Percentiles rank a stretch among this genome's conserved stretches.
Conservation (phyloP, 2,329 filamentous ascomycete genomes). For the Immersiporthe knoxdaviesiana region DNA sequence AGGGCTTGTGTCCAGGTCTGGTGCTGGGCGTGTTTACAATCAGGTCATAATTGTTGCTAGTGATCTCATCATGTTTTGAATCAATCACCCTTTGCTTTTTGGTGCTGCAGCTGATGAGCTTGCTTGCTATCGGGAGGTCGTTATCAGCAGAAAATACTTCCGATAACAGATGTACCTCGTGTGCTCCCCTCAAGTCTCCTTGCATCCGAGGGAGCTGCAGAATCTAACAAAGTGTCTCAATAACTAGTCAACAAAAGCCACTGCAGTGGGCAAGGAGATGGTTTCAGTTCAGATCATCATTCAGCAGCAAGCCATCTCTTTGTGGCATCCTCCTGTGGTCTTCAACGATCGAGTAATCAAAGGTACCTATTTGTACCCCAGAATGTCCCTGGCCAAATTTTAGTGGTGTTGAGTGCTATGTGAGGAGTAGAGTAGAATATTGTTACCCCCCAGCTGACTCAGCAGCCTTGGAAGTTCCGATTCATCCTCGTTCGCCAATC, state of each 20-base stretch:
- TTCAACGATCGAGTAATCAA: too few species aligned
- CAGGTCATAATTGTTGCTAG: not conserved
- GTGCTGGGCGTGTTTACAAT: not conserved
- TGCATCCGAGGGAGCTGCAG: not conserved
- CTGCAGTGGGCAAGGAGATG: not conserved
- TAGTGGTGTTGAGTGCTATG: not conserved
- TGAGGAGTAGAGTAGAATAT: not conserved
- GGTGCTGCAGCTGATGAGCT: not conserved
- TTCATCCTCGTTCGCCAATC: constrained; percentile 14
- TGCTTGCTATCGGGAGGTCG: not conserved
- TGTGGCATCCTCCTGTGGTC: too few species aligned
- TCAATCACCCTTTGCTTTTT: not conserved
- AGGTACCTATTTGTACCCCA: not conserved
- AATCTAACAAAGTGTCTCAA: not conserved
- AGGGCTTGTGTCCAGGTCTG: not conserved
- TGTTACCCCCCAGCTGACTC: not conserved
- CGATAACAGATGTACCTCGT: not conserved
- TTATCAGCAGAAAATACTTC: constrained; percentile 4
- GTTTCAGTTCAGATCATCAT: not conserved
- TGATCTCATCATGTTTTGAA: constrained; percentile 4
- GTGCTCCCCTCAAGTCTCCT: not conserved
- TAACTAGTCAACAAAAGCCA: not conserved
- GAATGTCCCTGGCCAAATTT: not conserved
- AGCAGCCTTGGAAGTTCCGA: constrained; percentile 7
- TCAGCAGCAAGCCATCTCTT: not conserved